phyloP scores from a whole-genome alignment of 2,329 filamentous ascomycete species.

The Trematosphaeria pertusa region DNA sequence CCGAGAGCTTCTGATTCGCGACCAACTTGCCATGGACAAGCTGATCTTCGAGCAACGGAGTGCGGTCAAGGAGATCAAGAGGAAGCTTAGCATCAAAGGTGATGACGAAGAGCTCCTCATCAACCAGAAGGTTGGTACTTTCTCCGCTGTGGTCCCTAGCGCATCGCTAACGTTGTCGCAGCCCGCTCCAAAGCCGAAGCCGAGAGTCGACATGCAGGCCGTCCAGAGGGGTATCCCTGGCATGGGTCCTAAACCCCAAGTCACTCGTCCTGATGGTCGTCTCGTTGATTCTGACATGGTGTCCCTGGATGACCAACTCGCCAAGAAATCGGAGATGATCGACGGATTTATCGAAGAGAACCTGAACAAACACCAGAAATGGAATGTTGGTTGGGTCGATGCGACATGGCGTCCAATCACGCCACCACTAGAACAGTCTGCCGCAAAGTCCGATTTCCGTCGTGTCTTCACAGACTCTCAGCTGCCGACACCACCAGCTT shows the following conservation, averaged over 20 bases:
- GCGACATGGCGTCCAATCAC: slow-evolving; percentile 85
- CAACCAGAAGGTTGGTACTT: slow-evolving; percentile 81
- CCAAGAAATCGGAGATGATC: slow-evolving; percentile 83
- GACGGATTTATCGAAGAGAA: slow-evolving; percentile 84
- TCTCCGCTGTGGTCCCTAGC: neutral
- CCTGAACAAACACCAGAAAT: slow-evolving; percentile 85
- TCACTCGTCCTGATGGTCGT: slow-evolving; percentile 71
- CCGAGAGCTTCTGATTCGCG: slow-evolving; percentile 80
- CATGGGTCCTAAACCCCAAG: slow-evolving; percentile 51
- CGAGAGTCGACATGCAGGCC: slow-evolving; percentile 64
- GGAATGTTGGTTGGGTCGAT: slow-evolving; percentile 91
- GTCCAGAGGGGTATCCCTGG: slow-evolving; percentile 72
- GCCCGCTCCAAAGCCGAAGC: slow-evolving; percentile 55
- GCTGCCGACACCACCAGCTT: slow-evolving; percentile 57
- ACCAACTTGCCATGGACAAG: slow-evolving; percentile 76
- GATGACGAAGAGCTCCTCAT: slow-evolving; percentile 86
- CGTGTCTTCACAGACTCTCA: slow-evolving; percentile 47
- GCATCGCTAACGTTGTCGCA: slow-evolving; percentile 31
- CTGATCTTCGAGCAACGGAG: slow-evolving; percentile 83
- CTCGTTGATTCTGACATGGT: slow-evolving; percentile 78
- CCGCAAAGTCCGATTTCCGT: slow-evolving; percentile 47
- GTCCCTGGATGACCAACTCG: slow-evolving; percentile 75
- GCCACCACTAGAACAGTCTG: slow-evolving; percentile 68
- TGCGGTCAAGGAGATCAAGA: slow-evolving; percentile 85
- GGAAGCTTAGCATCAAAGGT: slow-evolving; percentile 85